These are phyloP conservation scores for Russula griseocarnosa DNA, from an alignment of 768 basidiomycete species.

Conservation along the genomic window DNA sequence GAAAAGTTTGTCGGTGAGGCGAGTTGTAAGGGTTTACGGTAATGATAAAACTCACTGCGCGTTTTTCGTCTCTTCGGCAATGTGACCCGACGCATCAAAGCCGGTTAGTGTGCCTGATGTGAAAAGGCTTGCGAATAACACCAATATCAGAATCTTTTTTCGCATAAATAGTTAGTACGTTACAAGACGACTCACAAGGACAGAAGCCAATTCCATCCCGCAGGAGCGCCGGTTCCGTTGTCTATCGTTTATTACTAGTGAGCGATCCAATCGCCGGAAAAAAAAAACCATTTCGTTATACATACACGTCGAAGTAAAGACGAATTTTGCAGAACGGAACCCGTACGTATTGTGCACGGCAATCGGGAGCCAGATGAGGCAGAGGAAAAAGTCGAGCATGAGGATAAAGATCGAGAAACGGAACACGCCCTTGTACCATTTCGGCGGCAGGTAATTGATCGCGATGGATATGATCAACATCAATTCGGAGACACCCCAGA, in stretches of 20 bases:
- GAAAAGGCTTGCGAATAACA: conserved; percentile 55
- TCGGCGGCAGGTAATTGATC: conserved; percentile 83
- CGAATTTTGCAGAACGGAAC: conserved; percentile 77
- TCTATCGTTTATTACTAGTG: conserved; percentile 43
- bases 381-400: conserved; percentile 83
- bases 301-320: conserved; percentile 77
- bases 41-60: conserved; percentile 45
- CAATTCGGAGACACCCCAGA: conserved; percentile 78
- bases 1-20: not conserved
- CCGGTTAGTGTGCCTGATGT: conserved; percentile 86
- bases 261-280: not conserved
- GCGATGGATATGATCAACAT: conserved; percentile 67
- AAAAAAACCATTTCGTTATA: not conserved
- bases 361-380: conserved; percentile 89
- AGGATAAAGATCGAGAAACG: conserved; percentile 68
- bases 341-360: conserved; percentile 87
- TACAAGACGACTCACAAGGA: conserved; percentile 59
- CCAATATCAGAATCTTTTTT: no score
- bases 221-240: conserved; percentile 83
- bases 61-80: conserved; percentile 86
- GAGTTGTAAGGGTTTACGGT: not conserved
- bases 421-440: conserved; percentile 71
- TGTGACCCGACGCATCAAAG: conserved; percentile 85
- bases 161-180: conserved; percentile 8
- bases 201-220: conserved; percentile 89